A percentile compares a stretch with the other conserved stretches of the same genome.
Conservation (phyloP, 129 eudicot species). For the Silybum marianum region DNA sequence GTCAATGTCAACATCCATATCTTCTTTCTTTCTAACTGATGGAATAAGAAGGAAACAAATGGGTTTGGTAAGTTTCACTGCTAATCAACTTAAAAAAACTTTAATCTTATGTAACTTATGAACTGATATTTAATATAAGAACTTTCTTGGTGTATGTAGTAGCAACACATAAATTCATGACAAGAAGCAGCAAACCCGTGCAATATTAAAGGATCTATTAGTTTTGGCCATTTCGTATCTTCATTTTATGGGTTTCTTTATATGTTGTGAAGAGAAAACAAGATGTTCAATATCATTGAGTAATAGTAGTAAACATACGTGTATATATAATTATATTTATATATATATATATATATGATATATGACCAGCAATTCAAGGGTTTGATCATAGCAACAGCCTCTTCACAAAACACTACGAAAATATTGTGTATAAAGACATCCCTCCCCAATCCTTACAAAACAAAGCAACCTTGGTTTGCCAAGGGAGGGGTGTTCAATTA, state of each 20-base stretch:
- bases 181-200: neutral
- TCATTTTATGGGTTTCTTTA: neutral
- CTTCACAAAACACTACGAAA: neutral
- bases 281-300: neutral
- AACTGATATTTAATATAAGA: neutral
- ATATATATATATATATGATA: too few species aligned
- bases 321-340: too few species aligned
- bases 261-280: too few species aligned
- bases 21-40: slow-evolving; percentile 25
- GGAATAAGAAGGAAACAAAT: slow-evolving; percentile 1
- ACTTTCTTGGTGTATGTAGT: neutral
- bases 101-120: neutral
- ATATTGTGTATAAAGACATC: neutral
- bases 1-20: slow-evolving; percentile 69
- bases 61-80: neutral
- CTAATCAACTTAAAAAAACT: neutral
- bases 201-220: neutral
- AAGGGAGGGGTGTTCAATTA: too few species aligned
- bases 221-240: neutral
- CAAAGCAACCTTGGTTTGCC: neutral
- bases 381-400: neutral
- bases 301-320: neutral
- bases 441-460: neutral
- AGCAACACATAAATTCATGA: neutral
- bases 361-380: neutral